These are phyloP conservation scores for Asterella californica DNA, from an alignment of 225 moss, liverwort and hornwort species.

Conservation along the genomic window DNA sequence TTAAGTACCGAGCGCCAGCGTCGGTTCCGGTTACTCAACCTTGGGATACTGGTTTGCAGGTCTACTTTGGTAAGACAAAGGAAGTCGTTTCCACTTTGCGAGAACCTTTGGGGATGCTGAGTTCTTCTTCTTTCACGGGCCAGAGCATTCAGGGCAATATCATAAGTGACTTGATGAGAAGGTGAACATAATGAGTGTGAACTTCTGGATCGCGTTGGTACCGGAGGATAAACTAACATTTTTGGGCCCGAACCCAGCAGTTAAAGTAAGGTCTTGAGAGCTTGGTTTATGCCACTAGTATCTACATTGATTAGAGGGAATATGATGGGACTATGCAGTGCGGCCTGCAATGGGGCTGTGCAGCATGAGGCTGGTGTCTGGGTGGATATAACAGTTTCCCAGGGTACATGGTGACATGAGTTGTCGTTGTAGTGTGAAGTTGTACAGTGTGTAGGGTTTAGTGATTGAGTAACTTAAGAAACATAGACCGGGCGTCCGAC, in stretches of 20 bases:
- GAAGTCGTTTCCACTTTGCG: slow-evolving; percentile 83
- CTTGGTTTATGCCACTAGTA: slow-evolving; percentile 5
- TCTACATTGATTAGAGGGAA: neutral
- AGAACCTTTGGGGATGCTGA: slow-evolving; percentile 68
- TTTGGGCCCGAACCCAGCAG: neutral
- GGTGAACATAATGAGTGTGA: neutral
- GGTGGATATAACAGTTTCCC: slow-evolving; percentile 1
- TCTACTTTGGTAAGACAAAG: slow-evolving; percentile 93
- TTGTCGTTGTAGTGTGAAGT: slow-evolving; percentile 6
- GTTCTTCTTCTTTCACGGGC: slow-evolving; percentile 50
- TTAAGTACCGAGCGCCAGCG: neutral
- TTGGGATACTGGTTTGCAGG: slow-evolving; percentile 41
- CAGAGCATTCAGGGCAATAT: slow-evolving; percentile 69
- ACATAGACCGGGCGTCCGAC: neutral
- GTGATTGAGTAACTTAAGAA: neutral
- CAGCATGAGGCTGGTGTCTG: neutral
- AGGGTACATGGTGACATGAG: neutral
- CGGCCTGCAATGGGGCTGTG: neutral
- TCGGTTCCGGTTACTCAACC: neutral
- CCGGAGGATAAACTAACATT: neutral
- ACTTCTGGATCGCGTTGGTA: neutral
- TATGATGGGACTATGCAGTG: neutral
- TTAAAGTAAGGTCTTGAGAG: neutral
- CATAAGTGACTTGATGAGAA: slow-evolving; percentile 49
- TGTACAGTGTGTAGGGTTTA: slow-evolving; percentile 21